phyloP scores from a whole-genome alignment of 108 stramenopile species.

The Mayamaea pseudoterrestris region DNA sequence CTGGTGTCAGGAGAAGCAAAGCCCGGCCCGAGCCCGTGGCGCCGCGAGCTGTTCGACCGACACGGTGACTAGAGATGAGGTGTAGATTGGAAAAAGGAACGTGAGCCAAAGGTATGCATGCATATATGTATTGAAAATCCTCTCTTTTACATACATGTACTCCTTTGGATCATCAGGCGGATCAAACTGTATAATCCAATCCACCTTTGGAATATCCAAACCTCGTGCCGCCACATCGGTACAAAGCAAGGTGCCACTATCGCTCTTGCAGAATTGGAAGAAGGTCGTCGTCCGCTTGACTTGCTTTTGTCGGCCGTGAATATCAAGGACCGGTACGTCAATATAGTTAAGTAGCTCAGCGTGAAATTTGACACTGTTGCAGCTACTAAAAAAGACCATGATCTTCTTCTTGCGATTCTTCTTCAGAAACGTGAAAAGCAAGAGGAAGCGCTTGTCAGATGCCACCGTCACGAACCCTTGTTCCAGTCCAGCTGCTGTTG shows the following conservation, averaged over 20 bases:
- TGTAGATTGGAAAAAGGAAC: neutral
- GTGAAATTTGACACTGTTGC: constrained; percentile 99
- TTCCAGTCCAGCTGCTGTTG: constrained; percentile 91
- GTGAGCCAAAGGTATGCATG: constrained; percentile 1
- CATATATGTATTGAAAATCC: constrained; percentile 1
- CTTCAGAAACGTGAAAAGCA: constrained; percentile 97
- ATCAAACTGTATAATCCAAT: constrained; percentile 99
- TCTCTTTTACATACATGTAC: constrained; percentile 95
- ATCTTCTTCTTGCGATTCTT: constrained; percentile 99
- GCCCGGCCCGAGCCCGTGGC: constrained; percentile 89
- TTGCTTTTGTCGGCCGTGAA: constrained; percentile 98
- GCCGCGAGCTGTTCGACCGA: constrained; percentile 89
- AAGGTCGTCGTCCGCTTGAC: constrained; percentile 97
- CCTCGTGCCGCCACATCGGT: constrained; percentile 99
- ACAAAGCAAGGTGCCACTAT: constrained; percentile 90
- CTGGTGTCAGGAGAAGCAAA: constrained; percentile 94
- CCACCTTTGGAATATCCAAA: constrained; percentile 57
- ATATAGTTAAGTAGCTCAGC: constrained; percentile 97
- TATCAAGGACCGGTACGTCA: constrained; percentile 95
- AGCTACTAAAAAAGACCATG: constrained; percentile 98
- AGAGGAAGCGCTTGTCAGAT: constrained; percentile 91
- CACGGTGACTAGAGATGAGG: too few species aligned
- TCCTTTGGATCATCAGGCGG: constrained; percentile 98
- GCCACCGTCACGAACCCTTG: constrained; percentile 98
- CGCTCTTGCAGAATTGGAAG: constrained; percentile 94